Evolutionary conservation across 2,329 filamentous ascomycete species (phyloP).

Genomic region (Trichoderma sp.): DNA sequence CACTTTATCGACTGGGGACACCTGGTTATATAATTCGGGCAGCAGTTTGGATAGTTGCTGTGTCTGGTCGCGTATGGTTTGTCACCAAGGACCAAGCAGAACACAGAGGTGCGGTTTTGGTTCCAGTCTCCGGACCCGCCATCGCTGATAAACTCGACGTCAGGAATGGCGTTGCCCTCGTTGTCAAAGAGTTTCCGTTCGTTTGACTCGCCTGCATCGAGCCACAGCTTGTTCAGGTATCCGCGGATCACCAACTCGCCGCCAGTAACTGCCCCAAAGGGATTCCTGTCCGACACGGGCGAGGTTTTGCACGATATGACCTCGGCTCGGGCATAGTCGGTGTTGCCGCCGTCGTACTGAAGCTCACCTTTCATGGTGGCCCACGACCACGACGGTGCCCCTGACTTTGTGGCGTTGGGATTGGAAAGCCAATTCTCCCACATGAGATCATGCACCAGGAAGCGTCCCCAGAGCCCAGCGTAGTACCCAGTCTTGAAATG

Average conservation of each 20-base stretch:
- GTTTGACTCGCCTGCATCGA: neutral
- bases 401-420: neutral
- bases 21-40: neutral
- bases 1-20: neutral
- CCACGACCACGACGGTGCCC: neutral
- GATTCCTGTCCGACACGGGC: neutral
- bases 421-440: slow-evolving; percentile 5
- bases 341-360: neutral
- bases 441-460: neutral
- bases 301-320: neutral
- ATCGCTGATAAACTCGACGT: neutral
- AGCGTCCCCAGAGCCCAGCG: neutral
- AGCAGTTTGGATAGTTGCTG: neutral
- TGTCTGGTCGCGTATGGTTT: neutral
- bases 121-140: neutral
- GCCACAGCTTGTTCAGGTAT: neutral
- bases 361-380: slow-evolving; percentile 2
- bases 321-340: neutral
- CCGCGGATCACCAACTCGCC: neutral
- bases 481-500: neutral
- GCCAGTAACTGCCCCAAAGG: neutral
- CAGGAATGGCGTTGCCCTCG: neutral
- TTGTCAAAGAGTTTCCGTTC: neutral
- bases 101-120: neutral
- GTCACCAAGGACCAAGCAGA: slow-evolving; percentile 1